Evolutionary conservation across 331 rosid genomes (phyloP).

Genomic region (Stylosanthes scabra): DNA sequence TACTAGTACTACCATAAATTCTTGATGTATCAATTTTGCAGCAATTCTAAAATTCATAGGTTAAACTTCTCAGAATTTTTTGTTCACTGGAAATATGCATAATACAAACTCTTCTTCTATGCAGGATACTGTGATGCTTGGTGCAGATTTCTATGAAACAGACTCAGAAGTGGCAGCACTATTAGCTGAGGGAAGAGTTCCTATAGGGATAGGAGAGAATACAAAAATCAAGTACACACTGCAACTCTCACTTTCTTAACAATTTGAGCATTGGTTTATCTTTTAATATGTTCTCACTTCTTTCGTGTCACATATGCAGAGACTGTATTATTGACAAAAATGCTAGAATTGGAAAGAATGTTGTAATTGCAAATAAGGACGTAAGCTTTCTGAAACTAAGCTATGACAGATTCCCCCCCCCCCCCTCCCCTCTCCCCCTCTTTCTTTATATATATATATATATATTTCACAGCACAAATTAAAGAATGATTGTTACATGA

Average conservation of each 20-base stretch:
- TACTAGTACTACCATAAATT: slow-evolving; percentile 17
- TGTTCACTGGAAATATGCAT: slow-evolving; percentile 2
- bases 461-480: not conserved
- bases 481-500: not conserved
- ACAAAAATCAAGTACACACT: slow-evolving; percentile 71
- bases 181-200: slow-evolving; percentile 89
- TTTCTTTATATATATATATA: too few species aligned
- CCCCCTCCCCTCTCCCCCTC: too few species aligned
- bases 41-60: slow-evolving; percentile 19
- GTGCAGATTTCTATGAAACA: slow-evolving; percentile 95
- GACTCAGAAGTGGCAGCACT: slow-evolving; percentile 65
- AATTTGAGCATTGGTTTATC: slow-evolving; percentile 7
- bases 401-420: too few species aligned
- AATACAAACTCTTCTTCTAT: not conserved
- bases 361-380: slow-evolving; percentile 76
- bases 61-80: slow-evolving; percentile 11
- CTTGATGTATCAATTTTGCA: slow-evolving; percentile 31
- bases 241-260: slow-evolving; percentile 16
- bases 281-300: slow-evolving; percentile 31
- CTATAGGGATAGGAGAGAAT: slow-evolving; percentile 89
- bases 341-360: slow-evolving; percentile 88
- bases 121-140: slow-evolving; percentile 98
- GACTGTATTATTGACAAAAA: slow-evolving; percentile 90
- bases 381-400: slow-evolving; percentile 45
- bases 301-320: slow-evolving; percentile 49